Conservation (phyloP, 306 rosid genomes). For the Bauhinia variegata region DNA sequence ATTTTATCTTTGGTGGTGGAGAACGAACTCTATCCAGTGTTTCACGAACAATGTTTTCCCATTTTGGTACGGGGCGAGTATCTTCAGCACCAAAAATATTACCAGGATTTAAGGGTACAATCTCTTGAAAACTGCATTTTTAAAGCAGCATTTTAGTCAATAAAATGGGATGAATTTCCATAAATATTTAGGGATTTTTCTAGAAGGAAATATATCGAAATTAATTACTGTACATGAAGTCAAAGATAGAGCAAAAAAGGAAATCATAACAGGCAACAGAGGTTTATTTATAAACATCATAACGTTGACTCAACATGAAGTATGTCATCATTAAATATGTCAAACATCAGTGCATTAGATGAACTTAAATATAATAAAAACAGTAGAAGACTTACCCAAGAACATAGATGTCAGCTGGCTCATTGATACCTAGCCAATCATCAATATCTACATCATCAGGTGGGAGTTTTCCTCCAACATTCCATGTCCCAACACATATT, state of each 20-base stretch:
- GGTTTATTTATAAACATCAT: not conserved
- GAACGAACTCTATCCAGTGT: constrained; percentile 69
- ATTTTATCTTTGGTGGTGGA: constrained; percentile 55
- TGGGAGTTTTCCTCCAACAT: constrained; percentile 83
- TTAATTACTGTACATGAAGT: not conserved
- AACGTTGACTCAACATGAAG: constrained; percentile 2
- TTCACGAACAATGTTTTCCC: constrained; percentile 82
- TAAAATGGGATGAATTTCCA: constrained; percentile 23
- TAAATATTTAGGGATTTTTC: constrained; percentile 27
- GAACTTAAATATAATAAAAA: not conserved
- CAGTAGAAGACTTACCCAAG: constrained; percentile 64
- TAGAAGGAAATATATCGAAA: constrained; percentile 5
- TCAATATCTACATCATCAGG: constrained; percentile 85
- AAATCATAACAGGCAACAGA: constrained; percentile 7
- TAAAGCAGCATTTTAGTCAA: constrained; percentile 33
- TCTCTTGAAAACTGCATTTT: constrained; percentile 86
- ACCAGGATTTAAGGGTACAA: constrained; percentile 89
- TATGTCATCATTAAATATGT: constrained; percentile 1
- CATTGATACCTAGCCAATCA: constrained; percentile 67
- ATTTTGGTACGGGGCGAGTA: constrained; percentile 71
- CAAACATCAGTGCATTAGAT: constrained; percentile 9
- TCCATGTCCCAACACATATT: constrained; percentile 88
- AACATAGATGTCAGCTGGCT: constrained; percentile 91
- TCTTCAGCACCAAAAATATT: constrained; percentile 88
- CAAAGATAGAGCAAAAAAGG: constrained; percentile 3